Base-by-base conservation (phyloP, 805 yeast genomes). In the Yamadazyma endophytica region DNA sequence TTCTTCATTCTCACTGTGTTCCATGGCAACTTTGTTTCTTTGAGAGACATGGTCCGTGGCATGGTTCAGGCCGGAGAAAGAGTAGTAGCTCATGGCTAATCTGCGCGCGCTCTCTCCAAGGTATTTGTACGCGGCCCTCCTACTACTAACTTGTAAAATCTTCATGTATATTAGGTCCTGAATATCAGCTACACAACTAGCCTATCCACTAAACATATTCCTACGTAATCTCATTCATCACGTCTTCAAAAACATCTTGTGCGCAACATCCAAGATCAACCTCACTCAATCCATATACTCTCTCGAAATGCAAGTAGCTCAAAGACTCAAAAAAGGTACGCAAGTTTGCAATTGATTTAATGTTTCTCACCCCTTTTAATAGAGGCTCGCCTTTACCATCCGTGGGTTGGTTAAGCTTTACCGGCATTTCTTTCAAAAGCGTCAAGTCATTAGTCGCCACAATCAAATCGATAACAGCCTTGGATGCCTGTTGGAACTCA, bases 281-380 rank as follows among this genome's bases (percentile, higher is more conserved):
- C 12, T 40, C 40, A 24, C 30, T 43, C 21, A 82, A 56, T 8
- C 77, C 70, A 49, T 78, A 86, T 13, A 73, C 70, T 43, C 79
- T 70, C 49, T 82, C 90, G 49, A 76, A 84, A 40, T 75, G 75
- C 29, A 72, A 64, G 30, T 79, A 68, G 36, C 88, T 75, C 31
- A 85, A 55, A 28, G 73, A 75, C 37, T 77, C 79, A 46, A 84
- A 83, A 47, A 82, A 86, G 11, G 69, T 69, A 29, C 75, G 71
- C 42, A 87, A 56, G 19, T 74, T 70, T 1, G 64, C 54, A 9
- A 79, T 43, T 21, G 59, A 54, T 2, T 51, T 49, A 14, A 77
- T 56, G 1, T 43, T 45, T 19, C 54, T 56, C 4, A 70, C 57
- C 1, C 74, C 77, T 5, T 39, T 25, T 26, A 77, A 56, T 24